Conservation (phyloP, 768 basidiomycete genomes). For the Dacryopinax spathularia region DNA sequence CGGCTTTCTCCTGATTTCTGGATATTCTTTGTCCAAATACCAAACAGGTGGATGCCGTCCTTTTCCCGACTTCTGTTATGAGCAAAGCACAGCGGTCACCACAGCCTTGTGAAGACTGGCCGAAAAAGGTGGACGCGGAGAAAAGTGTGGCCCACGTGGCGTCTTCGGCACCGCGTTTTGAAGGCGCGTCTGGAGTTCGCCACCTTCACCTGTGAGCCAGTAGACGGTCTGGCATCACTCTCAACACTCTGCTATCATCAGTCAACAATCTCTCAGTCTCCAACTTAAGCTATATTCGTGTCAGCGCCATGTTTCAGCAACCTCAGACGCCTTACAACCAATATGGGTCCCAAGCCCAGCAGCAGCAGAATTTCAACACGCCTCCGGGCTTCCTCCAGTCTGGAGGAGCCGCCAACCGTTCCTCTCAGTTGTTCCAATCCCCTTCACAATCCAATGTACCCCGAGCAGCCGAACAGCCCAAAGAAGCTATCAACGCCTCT, state of each 20-base stretch:
- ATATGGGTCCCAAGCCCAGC: not conserved
- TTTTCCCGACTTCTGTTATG: no score
- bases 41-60: no score
- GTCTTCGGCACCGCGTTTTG: not conserved
- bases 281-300: no score
- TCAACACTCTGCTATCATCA: no score
- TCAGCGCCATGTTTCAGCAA: conserved; percentile 3
- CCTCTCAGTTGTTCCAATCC: not conserved
- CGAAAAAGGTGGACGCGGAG: not conserved
- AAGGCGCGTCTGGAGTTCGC: not conserved
- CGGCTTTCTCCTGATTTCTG: no score
- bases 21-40: no score
- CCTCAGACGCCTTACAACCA: not conserved
- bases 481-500: not conserved
- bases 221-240: no score
- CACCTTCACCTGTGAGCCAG: no score
- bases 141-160: not conserved
- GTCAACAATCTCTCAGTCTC: no score
- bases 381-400: not conserved
- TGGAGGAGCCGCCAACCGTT: not conserved
- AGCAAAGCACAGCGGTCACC: not conserved
- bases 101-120: no score
- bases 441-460: not conserved
- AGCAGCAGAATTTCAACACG: not conserved
- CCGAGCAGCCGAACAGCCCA: not conserved